Evolutionary conservation across 331 rosid species (phyloP).

Genomic region (Prunus yedoensis): DNA sequence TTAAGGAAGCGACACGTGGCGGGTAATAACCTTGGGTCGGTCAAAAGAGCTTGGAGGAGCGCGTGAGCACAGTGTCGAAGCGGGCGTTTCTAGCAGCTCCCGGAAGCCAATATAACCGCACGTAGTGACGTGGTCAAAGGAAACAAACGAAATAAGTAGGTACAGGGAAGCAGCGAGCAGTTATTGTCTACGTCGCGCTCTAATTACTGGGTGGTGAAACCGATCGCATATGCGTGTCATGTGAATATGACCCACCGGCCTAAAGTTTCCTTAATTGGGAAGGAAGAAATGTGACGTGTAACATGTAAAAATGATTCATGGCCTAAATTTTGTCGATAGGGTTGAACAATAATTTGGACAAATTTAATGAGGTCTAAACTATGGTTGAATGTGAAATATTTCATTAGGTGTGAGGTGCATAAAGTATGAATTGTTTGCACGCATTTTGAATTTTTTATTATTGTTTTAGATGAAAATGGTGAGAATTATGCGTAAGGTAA

Average conservation of each 20-base stretch:
- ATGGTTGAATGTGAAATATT: too few relatives aligned
- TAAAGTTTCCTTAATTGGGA: too few relatives aligned
- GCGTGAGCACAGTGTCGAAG: neutral
- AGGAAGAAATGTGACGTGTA: too few relatives aligned
- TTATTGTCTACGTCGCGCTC: neutral
- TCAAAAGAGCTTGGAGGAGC: neutral
- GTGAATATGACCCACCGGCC: neutral
- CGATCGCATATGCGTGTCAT: neutral
- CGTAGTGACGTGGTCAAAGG: conserved; percentile 24
- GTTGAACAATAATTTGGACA: too few relatives aligned
- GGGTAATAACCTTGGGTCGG: neutral
- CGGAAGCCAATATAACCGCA: neutral
- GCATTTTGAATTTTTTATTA: too few relatives aligned
- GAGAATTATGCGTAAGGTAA: too few relatives aligned
- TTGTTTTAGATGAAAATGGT: too few relatives aligned
- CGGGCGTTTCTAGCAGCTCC: neutral
- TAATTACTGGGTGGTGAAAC: neutral
- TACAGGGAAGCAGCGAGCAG: neutral
- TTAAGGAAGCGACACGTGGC: neutral
- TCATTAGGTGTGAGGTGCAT: too few relatives aligned
- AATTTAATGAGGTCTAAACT: too few relatives aligned
- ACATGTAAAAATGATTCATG: too few relatives aligned
- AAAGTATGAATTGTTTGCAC: too few relatives aligned
- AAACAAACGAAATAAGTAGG: neutral
- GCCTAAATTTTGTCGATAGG: too few relatives aligned